Percentiles rank a stretch among this genome's conserved stretches.
Evolutionary conservation across 305 asterid genomes (phyloP).

Genomic region (Solanum hybrid): DNA sequence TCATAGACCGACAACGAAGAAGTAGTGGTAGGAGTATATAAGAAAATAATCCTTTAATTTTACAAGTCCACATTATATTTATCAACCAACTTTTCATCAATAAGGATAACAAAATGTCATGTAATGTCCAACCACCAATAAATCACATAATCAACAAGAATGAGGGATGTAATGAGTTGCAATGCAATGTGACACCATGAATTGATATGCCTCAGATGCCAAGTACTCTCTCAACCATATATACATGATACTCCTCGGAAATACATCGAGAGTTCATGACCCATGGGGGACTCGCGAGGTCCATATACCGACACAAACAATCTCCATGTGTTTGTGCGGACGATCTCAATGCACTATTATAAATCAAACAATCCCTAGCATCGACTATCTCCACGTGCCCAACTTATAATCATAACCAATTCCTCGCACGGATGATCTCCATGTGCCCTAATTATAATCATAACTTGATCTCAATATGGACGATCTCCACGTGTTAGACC

Average conservation of each 20-base stretch:
- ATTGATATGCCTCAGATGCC: background rate
- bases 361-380: background rate
- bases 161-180: background rate
- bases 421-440: background rate
- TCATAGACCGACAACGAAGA: too few relatives aligned
- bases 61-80: background rate
- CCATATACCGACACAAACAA: background rate
- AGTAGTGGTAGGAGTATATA: background rate
- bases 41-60: background rate
- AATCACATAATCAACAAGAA: background rate
- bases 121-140: background rate
- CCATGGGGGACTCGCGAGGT: background rate
- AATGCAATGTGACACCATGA: background rate
- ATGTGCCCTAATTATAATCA: background rate
- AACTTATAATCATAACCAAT: background rate
- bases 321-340: background rate
- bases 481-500: too few relatives aligned
- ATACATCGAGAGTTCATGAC: background rate
- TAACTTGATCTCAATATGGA: background rate
- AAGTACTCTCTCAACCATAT: too few relatives aligned
- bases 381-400: background rate
- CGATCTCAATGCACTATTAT: background rate
- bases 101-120: background rate
- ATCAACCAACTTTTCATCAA: background rate
- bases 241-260: background rate